Conservation (phyloP, 2,329 filamentous ascomycete genomes). For the Aspergillus alliaceus region DNA sequence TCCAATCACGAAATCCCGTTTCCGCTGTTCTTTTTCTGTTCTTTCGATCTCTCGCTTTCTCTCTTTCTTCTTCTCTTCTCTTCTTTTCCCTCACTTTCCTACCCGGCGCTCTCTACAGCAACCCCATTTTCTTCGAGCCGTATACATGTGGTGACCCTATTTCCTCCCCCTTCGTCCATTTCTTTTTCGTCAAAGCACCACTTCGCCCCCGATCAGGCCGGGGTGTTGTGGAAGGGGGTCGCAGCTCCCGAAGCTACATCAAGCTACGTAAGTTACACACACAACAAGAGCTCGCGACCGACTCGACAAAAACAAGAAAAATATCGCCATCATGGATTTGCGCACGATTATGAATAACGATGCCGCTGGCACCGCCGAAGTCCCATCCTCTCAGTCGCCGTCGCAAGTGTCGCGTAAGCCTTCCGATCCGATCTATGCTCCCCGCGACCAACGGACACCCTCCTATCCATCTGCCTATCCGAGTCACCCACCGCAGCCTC, state of each 20-base stretch:
- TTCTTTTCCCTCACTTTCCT: not conserved
- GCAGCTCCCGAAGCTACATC: not conserved
- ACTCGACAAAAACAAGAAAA: not conserved
- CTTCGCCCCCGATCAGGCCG: not conserved
- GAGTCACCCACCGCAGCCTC: conserved; percentile 39
- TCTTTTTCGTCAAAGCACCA: not conserved
- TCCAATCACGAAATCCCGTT: conserved; percentile 5
- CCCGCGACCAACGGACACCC: conserved; percentile 26
- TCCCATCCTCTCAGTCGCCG: conserved; percentile 24
- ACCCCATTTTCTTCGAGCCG: not conserved
- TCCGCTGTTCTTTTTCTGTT: conserved; percentile 1
- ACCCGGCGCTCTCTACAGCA: not conserved
- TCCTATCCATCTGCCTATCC: conserved; percentile 30
- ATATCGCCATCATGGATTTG: conserved; percentile 49
- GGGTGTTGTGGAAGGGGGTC: conserved; percentile 17
- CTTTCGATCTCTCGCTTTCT: not conserved
- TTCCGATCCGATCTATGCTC: conserved; percentile 27
- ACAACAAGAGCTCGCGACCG: not conserved
- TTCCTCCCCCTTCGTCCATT: not conserved
- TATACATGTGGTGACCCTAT: not conserved
- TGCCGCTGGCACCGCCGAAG: conserved; percentile 32
- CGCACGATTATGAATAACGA: conserved; percentile 54
- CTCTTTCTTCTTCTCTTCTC: not conserved
- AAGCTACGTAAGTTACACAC: not conserved
- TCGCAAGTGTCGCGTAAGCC: conserved; percentile 30